phyloP scores from a whole-genome alignment of 2,329 filamentous ascomycete species.

The Graphilbum fragrans region DNA sequence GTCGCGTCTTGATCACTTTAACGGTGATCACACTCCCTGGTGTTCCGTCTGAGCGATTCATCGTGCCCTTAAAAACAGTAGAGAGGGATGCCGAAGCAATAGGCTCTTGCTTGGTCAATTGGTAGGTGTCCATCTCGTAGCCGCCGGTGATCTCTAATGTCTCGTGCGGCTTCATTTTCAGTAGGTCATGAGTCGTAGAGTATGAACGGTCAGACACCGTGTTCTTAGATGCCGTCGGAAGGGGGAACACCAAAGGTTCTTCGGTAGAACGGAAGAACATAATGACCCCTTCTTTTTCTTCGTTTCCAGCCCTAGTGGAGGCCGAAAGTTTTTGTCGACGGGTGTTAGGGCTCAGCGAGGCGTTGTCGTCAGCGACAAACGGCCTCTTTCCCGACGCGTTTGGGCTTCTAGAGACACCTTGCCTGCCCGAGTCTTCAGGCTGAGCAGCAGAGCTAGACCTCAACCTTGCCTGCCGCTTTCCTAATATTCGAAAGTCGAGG shows the following conservation, averaged over 20 bases:
- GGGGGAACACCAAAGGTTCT: conserved; percentile 38
- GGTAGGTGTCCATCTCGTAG: conserved; percentile 39
- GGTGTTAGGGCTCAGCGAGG: conserved; percentile 19
- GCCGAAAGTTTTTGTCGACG: conserved; percentile 15
- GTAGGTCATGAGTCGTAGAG: conserved; percentile 27
- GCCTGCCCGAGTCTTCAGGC: not conserved
- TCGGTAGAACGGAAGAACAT: conserved; percentile 39
- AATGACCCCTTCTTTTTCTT: conserved; percentile 36
- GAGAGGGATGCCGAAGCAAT: conserved; percentile 43
- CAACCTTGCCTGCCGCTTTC: conserved; percentile 34
- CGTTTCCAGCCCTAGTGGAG: conserved; percentile 11
- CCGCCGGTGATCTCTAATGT: conserved; percentile 36
- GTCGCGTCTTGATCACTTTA: conserved; percentile 46
- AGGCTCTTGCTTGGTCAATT: conserved; percentile 41
- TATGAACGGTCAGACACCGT: conserved; percentile 25
- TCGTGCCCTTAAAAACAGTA: conserved; percentile 36
- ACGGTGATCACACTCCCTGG: conserved; percentile 44
- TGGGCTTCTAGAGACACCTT: conserved; percentile 17
- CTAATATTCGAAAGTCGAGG: conserved; percentile 45
- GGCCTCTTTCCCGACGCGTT: conserved; percentile 40
- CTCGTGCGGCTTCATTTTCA: conserved; percentile 37
- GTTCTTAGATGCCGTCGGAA: conserved; percentile 32
- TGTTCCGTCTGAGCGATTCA: conserved; percentile 34
- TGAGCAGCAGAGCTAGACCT: conserved; percentile 9
- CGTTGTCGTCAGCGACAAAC: conserved; percentile 30